phyloP scores from a whole-genome alignment of 495 filamentous ascomycete genomes.

The Lophiostoma macrostomum region DNA sequence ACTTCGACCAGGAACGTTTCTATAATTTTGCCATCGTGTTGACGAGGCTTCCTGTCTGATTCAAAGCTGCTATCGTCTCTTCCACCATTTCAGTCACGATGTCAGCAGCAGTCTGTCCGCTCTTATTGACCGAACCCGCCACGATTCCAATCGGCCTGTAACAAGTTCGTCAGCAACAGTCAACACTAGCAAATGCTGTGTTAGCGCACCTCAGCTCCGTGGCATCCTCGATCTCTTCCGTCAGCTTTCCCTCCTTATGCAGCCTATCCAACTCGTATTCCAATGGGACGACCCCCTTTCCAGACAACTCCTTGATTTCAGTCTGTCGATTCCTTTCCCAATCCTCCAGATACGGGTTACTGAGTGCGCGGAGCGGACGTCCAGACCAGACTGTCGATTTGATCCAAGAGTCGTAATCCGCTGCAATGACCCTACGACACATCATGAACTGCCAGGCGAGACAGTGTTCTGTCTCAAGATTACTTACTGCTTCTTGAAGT shows the following conservation, averaged over 20 bases:
- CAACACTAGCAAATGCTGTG: not conserved
- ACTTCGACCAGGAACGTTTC: no score
- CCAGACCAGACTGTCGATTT: constrained; percentile 27
- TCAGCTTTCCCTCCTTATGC: constrained; percentile 27
- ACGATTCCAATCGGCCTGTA: constrained; percentile 33
- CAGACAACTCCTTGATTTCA: constrained; percentile 30
- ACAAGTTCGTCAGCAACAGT: not conserved
- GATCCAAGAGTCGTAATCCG: constrained; percentile 26
- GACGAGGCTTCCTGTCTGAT: constrained; percentile 13
- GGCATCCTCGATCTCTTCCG: constrained; percentile 33
- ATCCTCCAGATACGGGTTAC: constrained; percentile 30
- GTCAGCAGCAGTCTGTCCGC: constrained; percentile 23
- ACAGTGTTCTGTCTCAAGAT: no score
- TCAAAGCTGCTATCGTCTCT: constrained; percentile 21
- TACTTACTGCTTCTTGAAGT: constrained; percentile 18
- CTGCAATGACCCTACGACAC: constrained; percentile 11
- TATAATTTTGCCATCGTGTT: constrained; percentile 20
- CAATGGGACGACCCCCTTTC: constrained; percentile 27
- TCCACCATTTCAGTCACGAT: constrained; percentile 34
- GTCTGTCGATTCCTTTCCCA: constrained; percentile 31
- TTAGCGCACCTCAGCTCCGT: constrained; percentile 24
- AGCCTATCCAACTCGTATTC: constrained; percentile 30
- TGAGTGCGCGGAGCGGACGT: constrained; percentile 22
- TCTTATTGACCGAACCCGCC: constrained; percentile 27
- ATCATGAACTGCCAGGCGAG: not conserved